These are phyloP conservation scores for Aspergillus conjunctus DNA, from an alignment of 495 filamentous ascomycete genomes.

Conservation along the genomic window DNA sequence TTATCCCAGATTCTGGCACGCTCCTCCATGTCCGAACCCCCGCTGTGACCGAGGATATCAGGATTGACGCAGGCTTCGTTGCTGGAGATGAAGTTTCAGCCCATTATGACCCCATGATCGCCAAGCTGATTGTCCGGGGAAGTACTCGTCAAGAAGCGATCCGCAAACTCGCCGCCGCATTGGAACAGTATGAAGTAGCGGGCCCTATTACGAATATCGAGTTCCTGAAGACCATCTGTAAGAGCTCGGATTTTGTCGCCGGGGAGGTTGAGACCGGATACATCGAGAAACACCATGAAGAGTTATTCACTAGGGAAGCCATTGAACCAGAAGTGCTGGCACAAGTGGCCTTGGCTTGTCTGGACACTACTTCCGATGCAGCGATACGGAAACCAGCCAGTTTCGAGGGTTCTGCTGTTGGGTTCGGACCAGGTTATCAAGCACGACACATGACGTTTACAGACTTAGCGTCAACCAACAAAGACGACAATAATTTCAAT, in stretches of 20 bases:
- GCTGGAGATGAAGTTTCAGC: constrained; percentile 89
- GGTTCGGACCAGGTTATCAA: constrained; percentile 59
- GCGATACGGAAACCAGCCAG: constrained; percentile 24
- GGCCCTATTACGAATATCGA: constrained; percentile 95
- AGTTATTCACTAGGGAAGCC: constrained; percentile 61
- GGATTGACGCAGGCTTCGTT: constrained; percentile 91
- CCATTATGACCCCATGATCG: constrained; percentile 99
- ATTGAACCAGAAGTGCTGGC: constrained; percentile 69
- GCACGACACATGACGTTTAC: constrained; percentile 58
- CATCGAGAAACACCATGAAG: constrained; percentile 81
- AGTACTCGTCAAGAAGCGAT: constrained; percentile 77
- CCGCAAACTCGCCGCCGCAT: constrained; percentile 75
- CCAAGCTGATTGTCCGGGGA: constrained; percentile 93
- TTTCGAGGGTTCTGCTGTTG: constrained; percentile 41
- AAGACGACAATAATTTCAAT: constrained; percentile 48
- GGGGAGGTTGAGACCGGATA: constrained; percentile 96
- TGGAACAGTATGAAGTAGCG: constrained; percentile 90
- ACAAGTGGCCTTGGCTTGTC: constrained; percentile 79
- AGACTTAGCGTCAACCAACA: constrained; percentile 29
- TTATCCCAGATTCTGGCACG: constrained; percentile 91
- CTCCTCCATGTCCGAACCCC: constrained; percentile 82
- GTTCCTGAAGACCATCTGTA: constrained; percentile 85
- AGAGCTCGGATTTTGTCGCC: constrained; percentile 76
- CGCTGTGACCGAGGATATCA: constrained; percentile 63
- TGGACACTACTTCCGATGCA: constrained; percentile 44